These are phyloP conservation scores for Alternaria brassicicola DNA, from an alignment of 2,329 filamentous ascomycete genomes.

Conservation along the genomic window DNA sequence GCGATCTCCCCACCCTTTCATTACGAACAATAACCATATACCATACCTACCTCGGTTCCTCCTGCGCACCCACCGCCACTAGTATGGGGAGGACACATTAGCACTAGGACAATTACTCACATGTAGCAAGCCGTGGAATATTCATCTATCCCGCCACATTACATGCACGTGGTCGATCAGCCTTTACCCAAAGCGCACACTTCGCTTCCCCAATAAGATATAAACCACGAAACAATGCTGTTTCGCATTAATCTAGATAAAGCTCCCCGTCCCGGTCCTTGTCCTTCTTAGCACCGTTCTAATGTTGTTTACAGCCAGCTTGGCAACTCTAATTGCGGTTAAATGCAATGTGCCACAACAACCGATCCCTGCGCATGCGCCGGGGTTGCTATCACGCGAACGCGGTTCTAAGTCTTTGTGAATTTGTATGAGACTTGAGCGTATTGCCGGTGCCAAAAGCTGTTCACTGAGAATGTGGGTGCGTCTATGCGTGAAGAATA, in stretches of 20 bases:
- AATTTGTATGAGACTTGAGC: not conserved
- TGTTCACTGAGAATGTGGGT: not conserved
- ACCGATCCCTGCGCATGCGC: constrained; percentile 1
- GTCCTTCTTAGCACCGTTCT: constrained; percentile 9
- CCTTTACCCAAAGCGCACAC: not conserved
- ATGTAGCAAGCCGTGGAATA: not conserved
- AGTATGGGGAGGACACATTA: not conserved
- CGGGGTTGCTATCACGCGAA: not conserved
- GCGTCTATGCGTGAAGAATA: constrained; percentile 9
- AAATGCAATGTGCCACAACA: constrained; percentile 10
- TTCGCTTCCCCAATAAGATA: not conserved
- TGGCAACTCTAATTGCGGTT: constrained; percentile 5
- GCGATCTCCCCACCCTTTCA: not conserved
- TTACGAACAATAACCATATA: constrained; percentile 1
- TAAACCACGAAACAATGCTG: not conserved
- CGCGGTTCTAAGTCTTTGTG: not conserved
- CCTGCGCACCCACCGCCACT: not conserved
- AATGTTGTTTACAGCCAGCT: not conserved
- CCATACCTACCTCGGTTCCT: not conserved
- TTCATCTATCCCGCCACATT: not conserved
- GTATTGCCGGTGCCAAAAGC: constrained; percentile 3
- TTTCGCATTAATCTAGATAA: constrained; percentile 23
- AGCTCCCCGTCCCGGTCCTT: constrained; percentile 27
- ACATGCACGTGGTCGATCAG: not conserved
- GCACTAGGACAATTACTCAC: not conserved